Conservation (phyloP, 441 rosid species). For the Lepidium campestre region DNA sequence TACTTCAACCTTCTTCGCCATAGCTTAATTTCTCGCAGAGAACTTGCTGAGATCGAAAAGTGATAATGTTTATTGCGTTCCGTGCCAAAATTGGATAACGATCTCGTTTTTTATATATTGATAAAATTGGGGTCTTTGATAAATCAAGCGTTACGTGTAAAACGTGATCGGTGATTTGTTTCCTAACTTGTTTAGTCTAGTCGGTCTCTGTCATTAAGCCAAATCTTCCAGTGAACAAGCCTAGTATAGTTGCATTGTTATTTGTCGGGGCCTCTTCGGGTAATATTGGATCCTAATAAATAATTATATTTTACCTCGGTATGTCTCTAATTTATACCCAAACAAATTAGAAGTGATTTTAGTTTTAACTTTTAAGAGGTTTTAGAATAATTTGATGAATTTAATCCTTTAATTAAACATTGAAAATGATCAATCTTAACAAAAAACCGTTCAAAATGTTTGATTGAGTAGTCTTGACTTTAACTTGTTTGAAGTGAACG, state of each 20-base stretch:
- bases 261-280: background rate
- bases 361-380: too few species aligned
- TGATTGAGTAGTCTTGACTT: too few species aligned
- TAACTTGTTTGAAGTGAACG: too few species aligned
- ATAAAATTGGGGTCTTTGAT: background rate
- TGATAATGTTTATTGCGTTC: background rate
- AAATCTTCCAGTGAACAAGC: background rate
- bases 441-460: too few species aligned
- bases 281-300: background rate
- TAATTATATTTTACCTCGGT: background rate
- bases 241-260: background rate
- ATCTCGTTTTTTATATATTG: background rate
- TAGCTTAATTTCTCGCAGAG: conserved; percentile 10
- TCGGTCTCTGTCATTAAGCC: background rate
- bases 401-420: too few species aligned
- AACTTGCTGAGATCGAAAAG: background rate
- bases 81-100: background rate
- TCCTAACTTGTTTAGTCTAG: background rate
- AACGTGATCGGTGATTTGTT: background rate
- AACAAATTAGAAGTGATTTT: too few species aligned
- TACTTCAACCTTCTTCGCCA: conserved; percentile 53
- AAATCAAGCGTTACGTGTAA: background rate
- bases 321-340: too few species aligned
- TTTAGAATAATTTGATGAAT: too few species aligned
- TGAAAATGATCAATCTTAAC: too few species aligned